Evolutionary conservation across 805 yeast species (phyloP), one percentile per base, ranked within the genome.

Genomic region (Lipomyces starkeyi): DNA sequence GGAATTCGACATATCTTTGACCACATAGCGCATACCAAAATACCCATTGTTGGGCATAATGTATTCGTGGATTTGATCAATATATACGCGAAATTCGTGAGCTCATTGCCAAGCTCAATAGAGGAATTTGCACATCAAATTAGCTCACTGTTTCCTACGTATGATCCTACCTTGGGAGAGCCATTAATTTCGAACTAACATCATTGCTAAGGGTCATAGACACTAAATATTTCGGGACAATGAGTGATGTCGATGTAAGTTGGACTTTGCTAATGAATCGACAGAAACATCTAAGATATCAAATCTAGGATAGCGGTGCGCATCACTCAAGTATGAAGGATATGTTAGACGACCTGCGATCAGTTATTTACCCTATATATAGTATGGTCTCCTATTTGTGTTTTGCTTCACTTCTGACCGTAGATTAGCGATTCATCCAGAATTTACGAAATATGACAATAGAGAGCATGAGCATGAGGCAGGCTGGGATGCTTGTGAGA

Each of bases 401-500:
- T n/a, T 27, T 27, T 14, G 35, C n/a, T 14, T 54, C 25, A 13
- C 22, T 54, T 4, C 58, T 27, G 27, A 27, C 20, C 3, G 8
- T 7, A 20, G 2, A 54, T n/a, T 35, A 27, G 40, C 27, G 9
- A 57, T 32, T 29, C 47, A 57, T 57, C 32, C 25, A 4, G 47
- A 25, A 29, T 57, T 57, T 57, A 57, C 59, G 17, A 57, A 57
- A 29, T 57, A 57, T 57, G 59, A 57, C 27, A 17, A 32, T 13
- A 27, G 32, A 14, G 32, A 53, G 32, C 25, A 53, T 53, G 17
- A 2, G 59, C 59, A 57, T 22, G 59, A 57, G n/a, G 59, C 52
- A 9, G 47, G 59, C 17, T 57, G 59, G 59, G 59, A 57, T 29
- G 59, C 59, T 25, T 57, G 43, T 14, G 47, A 57, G 47, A 57